Percentiles rank a stretch among this genome's conserved stretches.
These are phyloP conservation scores for Penicillium turbatum DNA, from an alignment of 495 filamentous ascomycete species.

Conservation along the genomic window DNA sequence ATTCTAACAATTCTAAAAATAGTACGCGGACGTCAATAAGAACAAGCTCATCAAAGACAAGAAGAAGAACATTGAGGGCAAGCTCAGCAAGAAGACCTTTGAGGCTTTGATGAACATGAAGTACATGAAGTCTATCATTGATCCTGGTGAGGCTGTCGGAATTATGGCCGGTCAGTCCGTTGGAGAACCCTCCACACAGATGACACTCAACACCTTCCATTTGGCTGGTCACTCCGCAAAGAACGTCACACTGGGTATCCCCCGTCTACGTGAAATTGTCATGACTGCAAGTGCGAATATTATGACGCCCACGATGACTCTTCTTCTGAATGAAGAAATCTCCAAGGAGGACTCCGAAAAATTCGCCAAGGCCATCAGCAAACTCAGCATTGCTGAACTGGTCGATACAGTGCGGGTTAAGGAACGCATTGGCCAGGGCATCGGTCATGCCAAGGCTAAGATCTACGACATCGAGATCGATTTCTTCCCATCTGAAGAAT, in stretches of 20 bases:
- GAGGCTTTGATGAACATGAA: slow-evolving; percentile 81
- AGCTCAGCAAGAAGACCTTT: slow-evolving; percentile 67
- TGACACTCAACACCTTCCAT: slow-evolving; percentile 99
- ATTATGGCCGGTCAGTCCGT: slow-evolving; percentile 96
- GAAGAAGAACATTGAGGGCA: slow-evolving; percentile 54
- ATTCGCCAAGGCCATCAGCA: slow-evolving; percentile 90
- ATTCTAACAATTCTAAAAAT: slow-evolving; percentile 18
- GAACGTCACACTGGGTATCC: slow-evolving; percentile 99
- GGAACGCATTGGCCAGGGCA: slow-evolving; percentile 67
- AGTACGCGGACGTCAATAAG: slow-evolving; percentile 74
- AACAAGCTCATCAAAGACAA: slow-evolving; percentile 75
- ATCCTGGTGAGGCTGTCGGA: slow-evolving; percentile 96
- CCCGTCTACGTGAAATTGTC: slow-evolving; percentile 92
- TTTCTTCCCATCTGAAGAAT: slow-evolving; percentile 82
- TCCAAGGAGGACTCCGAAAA: slow-evolving; percentile 62
- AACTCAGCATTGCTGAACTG: slow-evolving; percentile 80
- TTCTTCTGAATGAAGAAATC: slow-evolving; percentile 71
- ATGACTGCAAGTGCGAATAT: slow-evolving; percentile 92
- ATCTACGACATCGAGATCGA: slow-evolving; percentile 76
- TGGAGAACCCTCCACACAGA: slow-evolving; percentile 96
- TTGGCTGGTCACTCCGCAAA: slow-evolving; percentile 97
- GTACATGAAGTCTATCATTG: slow-evolving; percentile 88
- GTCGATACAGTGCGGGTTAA: slow-evolving; percentile 75
- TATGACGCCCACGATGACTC: slow-evolving; percentile 87
- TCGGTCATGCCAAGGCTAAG: slow-evolving; percentile 65